Percentiles rank a stretch among this genome's conserved stretches.
phyloP scores from a whole-genome alignment of 352 stramenopile genomes.

The Pythium brassicae region DNA sequence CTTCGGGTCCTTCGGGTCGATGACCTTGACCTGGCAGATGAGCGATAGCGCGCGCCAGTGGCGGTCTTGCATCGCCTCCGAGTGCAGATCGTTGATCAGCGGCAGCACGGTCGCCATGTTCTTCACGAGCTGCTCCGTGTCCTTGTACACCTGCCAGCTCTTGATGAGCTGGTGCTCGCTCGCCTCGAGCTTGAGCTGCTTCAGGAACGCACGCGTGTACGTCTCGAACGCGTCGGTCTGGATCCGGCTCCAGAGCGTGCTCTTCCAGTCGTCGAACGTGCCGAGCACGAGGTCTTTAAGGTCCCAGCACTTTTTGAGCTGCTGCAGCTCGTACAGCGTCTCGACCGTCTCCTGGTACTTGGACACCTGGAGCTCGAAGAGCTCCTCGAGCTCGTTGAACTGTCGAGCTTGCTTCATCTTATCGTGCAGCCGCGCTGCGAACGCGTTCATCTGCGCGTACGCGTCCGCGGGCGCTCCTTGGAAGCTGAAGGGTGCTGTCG shows the following conservation, averaged over 20 bases:
- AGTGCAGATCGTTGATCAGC: constrained; percentile 95
- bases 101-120: constrained; percentile 83
- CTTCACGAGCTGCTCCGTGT: constrained; percentile 83
- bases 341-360: constrained; percentile 89
- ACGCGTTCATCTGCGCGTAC: constrained; percentile 82
- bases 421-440: constrained; percentile 56
- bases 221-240: constrained; percentile 78
- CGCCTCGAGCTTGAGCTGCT: constrained; percentile 81
- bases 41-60: constrained; percentile 90
- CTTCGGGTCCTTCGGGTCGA: constrained; percentile 79
- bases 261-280: constrained; percentile 87
- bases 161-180: constrained; percentile 85
- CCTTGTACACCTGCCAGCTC: constrained; percentile 85
- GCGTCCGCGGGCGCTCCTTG: constrained; percentile 72
- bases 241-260: constrained; percentile 74
- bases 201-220: constrained; percentile 78
- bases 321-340: constrained; percentile 80
- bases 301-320: constrained; percentile 87
- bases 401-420: constrained; percentile 82
- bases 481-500: constrained; percentile 94
- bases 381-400: constrained; percentile 84
- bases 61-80: constrained; percentile 90
- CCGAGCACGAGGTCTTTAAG: constrained; percentile 75
- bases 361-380: constrained; percentile 85
- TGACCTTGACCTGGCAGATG: constrained; percentile 85